These are phyloP conservation scores for Aspergillus nidulans DNA, from an alignment of 495 filamentous ascomycete genomes.

Conservation along the genomic window DNA sequence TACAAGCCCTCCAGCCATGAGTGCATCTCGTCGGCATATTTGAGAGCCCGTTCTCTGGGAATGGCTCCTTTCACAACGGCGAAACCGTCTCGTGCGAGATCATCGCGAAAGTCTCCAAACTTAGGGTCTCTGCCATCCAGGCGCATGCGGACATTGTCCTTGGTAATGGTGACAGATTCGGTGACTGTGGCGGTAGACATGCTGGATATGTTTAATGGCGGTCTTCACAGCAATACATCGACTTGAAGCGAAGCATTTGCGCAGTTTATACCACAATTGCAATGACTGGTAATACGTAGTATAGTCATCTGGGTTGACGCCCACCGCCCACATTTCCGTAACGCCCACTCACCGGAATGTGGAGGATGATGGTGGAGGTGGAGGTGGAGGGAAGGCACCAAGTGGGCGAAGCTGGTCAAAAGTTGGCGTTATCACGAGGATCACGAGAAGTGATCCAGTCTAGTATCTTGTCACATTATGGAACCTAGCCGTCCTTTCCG, in stretches of 20 bases:
- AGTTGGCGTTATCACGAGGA: not conserved
- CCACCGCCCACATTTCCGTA: not conserved
- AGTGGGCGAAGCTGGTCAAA: not conserved
- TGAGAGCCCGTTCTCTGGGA: constrained; percentile 30
- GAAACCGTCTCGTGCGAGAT: constrained; percentile 36
- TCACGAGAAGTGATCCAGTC: not conserved
- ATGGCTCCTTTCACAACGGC: constrained; percentile 42
- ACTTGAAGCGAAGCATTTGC: no score
- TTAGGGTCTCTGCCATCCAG: constrained; percentile 18
- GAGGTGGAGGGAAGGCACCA: not conserved
- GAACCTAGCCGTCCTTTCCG: not conserved
- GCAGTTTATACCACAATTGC: not conserved
- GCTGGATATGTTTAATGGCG: not conserved
- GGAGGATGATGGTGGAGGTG: not conserved
- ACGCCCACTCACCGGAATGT: not conserved
- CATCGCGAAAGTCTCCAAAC: constrained; percentile 28
- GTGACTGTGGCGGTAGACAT: constrained; percentile 17
- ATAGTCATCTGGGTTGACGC: not conserved
- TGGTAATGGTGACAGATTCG: not conserved
- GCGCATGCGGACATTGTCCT: constrained; percentile 12
- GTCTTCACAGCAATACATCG: no score
- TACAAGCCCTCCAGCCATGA: constrained; percentile 36
- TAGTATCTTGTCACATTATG: not conserved
- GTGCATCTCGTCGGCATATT: constrained; percentile 31
- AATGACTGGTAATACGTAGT: not conserved